Base-by-base conservation (phyloP, 306 rosid genomes). In the Ammopiptanthus mongolicus region DNA sequence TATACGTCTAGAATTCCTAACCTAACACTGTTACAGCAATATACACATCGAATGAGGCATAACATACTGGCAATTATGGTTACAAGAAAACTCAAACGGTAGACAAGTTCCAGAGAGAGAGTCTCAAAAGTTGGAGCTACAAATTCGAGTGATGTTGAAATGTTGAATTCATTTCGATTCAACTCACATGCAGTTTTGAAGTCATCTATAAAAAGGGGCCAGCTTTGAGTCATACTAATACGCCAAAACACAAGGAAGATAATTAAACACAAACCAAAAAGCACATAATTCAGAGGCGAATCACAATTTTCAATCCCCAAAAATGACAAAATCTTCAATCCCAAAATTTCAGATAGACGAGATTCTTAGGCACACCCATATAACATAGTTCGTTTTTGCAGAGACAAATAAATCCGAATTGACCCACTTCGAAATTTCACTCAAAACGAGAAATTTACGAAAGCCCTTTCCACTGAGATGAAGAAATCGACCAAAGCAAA, bases 391-490 rank as follows among this genome's bases (percentile, higher is more conserved):
- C 61, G 19, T 36, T 1, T 65, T 69, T 6, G 28, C 11, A 34
- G 9, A 73, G 33, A 22, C 56, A 81, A 57, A 64, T 23, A 81
- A 78, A 69, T 29, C 72, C 78, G 61, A 50, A 69, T 7, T 11
- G 50, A 70, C 47, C 78, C 81, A 56, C 8, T 41, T 51, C 33
- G 56, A 55, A 57, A 83, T 36, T 70, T 21, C 14, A 55, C 2
- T 55, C 62, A 75, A 79, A 60, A 36, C 11, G 6, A 41, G 41
- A 60, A 79, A 21, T 36, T 67, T n/a, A 65, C 51, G 22, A 70
- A 63, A 75, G 23, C 83, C 88, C 76, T 29, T 22, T 17, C 28
- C 28, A 68, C 60, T 59, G 34, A 37, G 5, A 57, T 39, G 15
- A 66, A 44, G 72, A 59, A 58, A 57, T 17, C 78, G 74, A 71